Evolutionary conservation across 169 alveolate genomes (phyloP).

Genomic region (Babesia sp.): DNA sequence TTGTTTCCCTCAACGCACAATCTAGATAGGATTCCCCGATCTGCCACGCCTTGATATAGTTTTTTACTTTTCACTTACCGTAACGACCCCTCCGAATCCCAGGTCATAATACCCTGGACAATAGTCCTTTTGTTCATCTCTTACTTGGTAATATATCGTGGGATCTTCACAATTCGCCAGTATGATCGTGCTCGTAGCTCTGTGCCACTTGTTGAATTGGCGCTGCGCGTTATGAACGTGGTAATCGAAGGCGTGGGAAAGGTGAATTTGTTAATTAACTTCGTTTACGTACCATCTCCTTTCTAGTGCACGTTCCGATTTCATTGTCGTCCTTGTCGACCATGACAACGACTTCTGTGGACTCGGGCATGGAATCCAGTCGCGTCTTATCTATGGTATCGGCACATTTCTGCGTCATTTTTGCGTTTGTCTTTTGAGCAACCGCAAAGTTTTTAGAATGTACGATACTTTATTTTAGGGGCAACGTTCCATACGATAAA

Average conservation of each 20-base stretch:
- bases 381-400: conserved; percentile 37
- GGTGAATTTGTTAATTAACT: too few species aligned
- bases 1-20: conserved; percentile 66
- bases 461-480: neutral
- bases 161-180: conserved; percentile 53
- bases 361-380: conserved; percentile 46
- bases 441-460: neutral
- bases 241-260: too few species aligned
- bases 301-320: conserved; percentile 33
- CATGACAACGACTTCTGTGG: conserved; percentile 42
- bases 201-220: conserved; percentile 69
- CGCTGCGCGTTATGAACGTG: conserved; percentile 29
- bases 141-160: conserved; percentile 60
- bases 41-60: neutral
- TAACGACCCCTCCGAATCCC: conserved; percentile 73
- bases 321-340: conserved; percentile 54
- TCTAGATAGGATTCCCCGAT: conserved; percentile 50
- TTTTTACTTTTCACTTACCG: conserved; percentile 11
- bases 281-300: conserved; percentile 44
- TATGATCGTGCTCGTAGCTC: conserved; percentile 66
- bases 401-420: conserved; percentile 18
- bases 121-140: conserved; percentile 63
- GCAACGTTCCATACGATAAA: neutral
- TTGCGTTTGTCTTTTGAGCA: neutral
- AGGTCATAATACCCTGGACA: conserved; percentile 69